Evolutionary conservation across 208 protist species (phyloP), one percentile per base, ranked within the genome.

Genomic region (Trypanosoma conorhini): DNA sequence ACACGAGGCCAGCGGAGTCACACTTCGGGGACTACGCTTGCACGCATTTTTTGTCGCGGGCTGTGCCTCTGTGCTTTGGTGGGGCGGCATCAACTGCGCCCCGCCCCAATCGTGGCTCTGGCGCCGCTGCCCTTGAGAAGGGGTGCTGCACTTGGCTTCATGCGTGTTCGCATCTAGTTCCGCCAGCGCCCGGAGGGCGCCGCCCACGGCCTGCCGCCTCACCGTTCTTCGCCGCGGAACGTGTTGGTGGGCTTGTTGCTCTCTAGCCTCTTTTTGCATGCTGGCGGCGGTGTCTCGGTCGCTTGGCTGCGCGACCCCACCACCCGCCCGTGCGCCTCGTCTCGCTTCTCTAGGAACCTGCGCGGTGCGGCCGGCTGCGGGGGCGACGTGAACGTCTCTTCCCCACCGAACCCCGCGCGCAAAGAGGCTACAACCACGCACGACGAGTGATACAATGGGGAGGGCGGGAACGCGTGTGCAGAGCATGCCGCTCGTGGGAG

Each of bases 1-100:
- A 35, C 58, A 62, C 19, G 58, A 58, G 24, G 64, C 46, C 22
- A 58, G 56, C 0, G 10, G 67, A 33, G 60, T 30, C 21, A 35
- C 24, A 44, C 51, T 0, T 50, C 13, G 5, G 21, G 3, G 3
- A 2, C 9, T 7, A 57, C 15, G 1, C 1, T 24, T 30, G 4
- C 13, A 15, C 8, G 51, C 24, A 12, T 3, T 15, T 30, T 12
- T n/a, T 57, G 24, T n/a, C n/a, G 5, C 51, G 51, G 1, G 9
- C 24, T 26, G n/a, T 15, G 12, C 15, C 5, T 57, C 51, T 12
- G 51, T 57, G 21, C 9, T 12, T 24, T 10, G 42, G 1, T 21
- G 13, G 42, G 9, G 42, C 15, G 42, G 15, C 3, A 10, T 21
- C 42, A 12, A 46, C 42, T 19, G 42, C 42, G 8, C 15, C 9